Conservation (phyloP, 2,329 filamentous ascomycete genomes). For the Chalaropsis ovoidea region DNA sequence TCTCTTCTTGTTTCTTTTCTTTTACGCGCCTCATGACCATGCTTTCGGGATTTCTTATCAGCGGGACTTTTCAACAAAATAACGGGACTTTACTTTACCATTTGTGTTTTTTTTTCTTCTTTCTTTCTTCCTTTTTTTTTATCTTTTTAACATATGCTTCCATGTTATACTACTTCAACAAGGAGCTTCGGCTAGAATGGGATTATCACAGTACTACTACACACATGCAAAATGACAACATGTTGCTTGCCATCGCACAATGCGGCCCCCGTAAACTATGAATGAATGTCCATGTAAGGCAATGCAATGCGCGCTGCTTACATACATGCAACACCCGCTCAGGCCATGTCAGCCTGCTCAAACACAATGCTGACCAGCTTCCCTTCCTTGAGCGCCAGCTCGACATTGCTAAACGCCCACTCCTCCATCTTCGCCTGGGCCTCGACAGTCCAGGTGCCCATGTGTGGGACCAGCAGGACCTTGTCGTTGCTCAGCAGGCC, state of each 20-base stretch:
- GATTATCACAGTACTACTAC: slow-evolving; percentile 16
- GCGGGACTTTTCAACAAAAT: slow-evolving; percentile 27
- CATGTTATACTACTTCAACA: slow-evolving; percentile 18
- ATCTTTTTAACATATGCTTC: slow-evolving; percentile 24
- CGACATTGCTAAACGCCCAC: slow-evolving; percentile 63
- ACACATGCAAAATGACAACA: neutral
- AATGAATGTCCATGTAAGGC: neutral
- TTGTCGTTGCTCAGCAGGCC: slow-evolving; percentile 59
- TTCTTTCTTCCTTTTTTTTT: slow-evolving; percentile 27
- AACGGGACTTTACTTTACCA: slow-evolving; percentile 23
- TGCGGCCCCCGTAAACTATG: too few species aligned
- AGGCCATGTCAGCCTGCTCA: slow-evolving; percentile 45
- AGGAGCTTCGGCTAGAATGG: slow-evolving; percentile 20
- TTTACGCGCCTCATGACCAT: slow-evolving; percentile 26
- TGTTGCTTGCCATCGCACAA: neutral
- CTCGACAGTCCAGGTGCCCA: slow-evolving; percentile 73
- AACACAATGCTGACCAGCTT: slow-evolving; percentile 59
- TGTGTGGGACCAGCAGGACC: slow-evolving; percentile 69
- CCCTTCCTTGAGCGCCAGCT: slow-evolving; percentile 50
- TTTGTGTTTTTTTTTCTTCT: slow-evolving; percentile 17
- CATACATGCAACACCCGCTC: neutral
- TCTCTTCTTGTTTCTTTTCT: slow-evolving; percentile 18
- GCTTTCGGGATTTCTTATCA: slow-evolving; percentile 26
- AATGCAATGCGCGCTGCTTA: neutral
- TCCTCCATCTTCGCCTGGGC: slow-evolving; percentile 60